phyloP scores from a whole-genome alignment of 805 yeast genomes.

The Torulaspora quercuum region DNA sequence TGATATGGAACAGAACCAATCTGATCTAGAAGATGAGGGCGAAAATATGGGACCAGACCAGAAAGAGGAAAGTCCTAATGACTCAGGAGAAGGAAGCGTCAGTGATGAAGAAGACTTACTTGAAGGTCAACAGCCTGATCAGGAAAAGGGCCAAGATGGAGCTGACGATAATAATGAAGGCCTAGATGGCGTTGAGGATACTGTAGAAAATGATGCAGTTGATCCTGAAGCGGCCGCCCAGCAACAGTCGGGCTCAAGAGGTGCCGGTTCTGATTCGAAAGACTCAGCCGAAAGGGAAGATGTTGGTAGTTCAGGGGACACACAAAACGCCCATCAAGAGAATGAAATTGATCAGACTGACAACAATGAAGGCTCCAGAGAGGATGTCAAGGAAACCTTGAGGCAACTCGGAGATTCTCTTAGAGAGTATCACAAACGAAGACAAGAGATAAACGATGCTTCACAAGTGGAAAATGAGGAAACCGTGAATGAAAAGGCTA shows the following conservation, averaged over 20 bases:
- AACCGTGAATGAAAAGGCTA: conserved; percentile 45
- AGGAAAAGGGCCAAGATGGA: conserved; percentile 37
- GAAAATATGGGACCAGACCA: conserved; percentile 37
- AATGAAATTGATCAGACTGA: conserved; percentile 41
- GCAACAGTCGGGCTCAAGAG: conserved; percentile 57
- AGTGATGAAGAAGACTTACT: conserved; percentile 36
- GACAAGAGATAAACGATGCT: conserved; percentile 79
- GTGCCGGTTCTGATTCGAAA: conserved; percentile 58
- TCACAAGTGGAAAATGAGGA: conserved; percentile 48
- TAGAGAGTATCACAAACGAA: conserved; percentile 87
- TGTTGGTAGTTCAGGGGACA: conserved; percentile 63
- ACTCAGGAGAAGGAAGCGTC: too few relatives aligned
- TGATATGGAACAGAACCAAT: conserved; percentile 31
- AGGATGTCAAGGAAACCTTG: conserved; percentile 69
- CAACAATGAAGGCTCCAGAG: conserved; percentile 52
- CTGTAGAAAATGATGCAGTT: conserved; percentile 44
- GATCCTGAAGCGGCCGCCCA: conserved; percentile 58
- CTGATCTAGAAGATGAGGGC: conserved; percentile 33
- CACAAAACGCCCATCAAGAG: conserved; percentile 44
- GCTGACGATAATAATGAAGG: conserved; percentile 51
- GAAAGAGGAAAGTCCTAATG: too few relatives aligned
- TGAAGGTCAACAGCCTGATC: conserved; percentile 31
- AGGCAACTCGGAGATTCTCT: conserved; percentile 88
- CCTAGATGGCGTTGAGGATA: conserved; percentile 49
- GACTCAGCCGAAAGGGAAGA: conserved; percentile 56